Evolutionary conservation across 345 rosid genomes (phyloP).

Genomic region (Diplotaxis tenuifolia): DNA sequence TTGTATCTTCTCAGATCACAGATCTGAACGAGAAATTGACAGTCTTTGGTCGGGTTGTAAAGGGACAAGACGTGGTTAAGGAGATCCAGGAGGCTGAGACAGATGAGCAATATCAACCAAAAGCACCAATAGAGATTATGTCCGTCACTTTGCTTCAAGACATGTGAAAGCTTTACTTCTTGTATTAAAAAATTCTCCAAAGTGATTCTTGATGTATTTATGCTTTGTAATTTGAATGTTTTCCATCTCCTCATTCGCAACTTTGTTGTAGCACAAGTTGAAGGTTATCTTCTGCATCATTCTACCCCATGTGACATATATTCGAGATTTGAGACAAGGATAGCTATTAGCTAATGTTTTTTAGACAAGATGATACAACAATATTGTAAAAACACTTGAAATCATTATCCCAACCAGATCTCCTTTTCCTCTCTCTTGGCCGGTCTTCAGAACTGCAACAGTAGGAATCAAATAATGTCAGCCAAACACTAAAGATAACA

Average conservation of each 20-base stretch:
- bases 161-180: slow-evolving; percentile 13
- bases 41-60: slow-evolving; percentile 58
- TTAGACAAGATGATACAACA: slow-evolving; percentile 11
- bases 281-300: background rate
- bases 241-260: background rate
- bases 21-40: slow-evolving; percentile 60
- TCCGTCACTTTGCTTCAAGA: slow-evolving; percentile 55
- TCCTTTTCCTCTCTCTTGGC: slow-evolving; percentile 78
- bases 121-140: slow-evolving; percentile 59
- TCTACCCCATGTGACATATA: too few species aligned
- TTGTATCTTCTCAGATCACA: slow-evolving; percentile 59
- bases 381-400: background rate
- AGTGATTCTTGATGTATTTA: background rate
- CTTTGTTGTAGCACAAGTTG: background rate
- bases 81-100: slow-evolving; percentile 91
- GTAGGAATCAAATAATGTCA: background rate
- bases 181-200: background rate
- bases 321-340: background rate
- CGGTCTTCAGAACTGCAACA: slow-evolving; percentile 59
- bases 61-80: slow-evolving; percentile 67
- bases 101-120: slow-evolving; percentile 76
- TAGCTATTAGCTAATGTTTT: background rate
- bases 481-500: background rate
- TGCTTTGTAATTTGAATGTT: background rate
- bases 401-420: slow-evolving; percentile 83